Conservation (phyloP, 1,284 basidiomycete genomes). For the Ganoderma sp. region DNA sequence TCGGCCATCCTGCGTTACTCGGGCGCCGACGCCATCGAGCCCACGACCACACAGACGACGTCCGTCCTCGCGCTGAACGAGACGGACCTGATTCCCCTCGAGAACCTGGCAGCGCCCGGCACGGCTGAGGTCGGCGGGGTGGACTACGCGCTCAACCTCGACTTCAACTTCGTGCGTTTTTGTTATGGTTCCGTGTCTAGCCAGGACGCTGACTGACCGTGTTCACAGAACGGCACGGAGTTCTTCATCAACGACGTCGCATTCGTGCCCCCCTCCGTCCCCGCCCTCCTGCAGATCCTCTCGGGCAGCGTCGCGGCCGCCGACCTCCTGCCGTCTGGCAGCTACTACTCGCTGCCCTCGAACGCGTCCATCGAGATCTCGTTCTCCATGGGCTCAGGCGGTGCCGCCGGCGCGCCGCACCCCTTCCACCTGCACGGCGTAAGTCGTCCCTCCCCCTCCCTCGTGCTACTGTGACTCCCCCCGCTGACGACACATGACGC, state of each 20-base stretch:
- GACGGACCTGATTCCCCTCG: conserved; percentile 33
- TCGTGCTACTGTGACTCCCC: too few relatives aligned
- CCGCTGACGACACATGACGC: not conserved
- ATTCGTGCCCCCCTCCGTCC: conserved; percentile 31
- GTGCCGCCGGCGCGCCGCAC: conserved; percentile 39
- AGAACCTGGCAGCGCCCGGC: conserved; percentile 12
- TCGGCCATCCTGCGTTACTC: too few relatives aligned
- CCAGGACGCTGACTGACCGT: too few relatives aligned
- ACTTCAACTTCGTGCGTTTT: too few relatives aligned
- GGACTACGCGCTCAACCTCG: conserved; percentile 3
- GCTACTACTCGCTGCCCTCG: conserved; percentile 34
- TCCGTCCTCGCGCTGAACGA: conserved; percentile 35
- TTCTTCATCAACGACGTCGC: conserved; percentile 37
- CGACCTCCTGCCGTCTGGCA: conserved; percentile 38
- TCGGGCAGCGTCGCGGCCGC: conserved; percentile 33
- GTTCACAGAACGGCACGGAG: conserved; percentile 9
- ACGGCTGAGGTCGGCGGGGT: conserved; percentile 12
- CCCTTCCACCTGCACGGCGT: conserved; percentile 48
- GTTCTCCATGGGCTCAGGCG: conserved; percentile 32
- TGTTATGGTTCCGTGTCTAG: too few relatives aligned
- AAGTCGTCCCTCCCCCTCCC: conserved; percentile 15
- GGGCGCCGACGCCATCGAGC: conserved; percentile 50
- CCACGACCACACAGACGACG: conserved; percentile 43
- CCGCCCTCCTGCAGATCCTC: conserved; percentile 20
- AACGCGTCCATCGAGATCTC: conserved; percentile 43